Percentiles rank a stretch among this genome's conserved stretches.
These are phyloP conservation scores for Chalara sp. DNA, from an alignment of 2,329 filamentous ascomycete genomes.

Conservation along the genomic window DNA sequence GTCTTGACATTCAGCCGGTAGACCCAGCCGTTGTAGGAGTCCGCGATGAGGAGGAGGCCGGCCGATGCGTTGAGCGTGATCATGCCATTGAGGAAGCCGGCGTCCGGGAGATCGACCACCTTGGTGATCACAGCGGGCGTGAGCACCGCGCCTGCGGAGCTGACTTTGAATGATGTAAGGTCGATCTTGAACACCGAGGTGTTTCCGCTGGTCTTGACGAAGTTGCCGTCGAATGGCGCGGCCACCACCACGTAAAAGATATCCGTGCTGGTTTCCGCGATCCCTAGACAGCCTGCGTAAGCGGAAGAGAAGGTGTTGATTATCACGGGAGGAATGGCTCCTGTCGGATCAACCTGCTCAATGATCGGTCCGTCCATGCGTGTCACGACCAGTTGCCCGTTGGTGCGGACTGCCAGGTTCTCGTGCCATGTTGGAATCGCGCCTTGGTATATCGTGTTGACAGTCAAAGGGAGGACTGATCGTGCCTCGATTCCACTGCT, in stretches of 20 bases:
- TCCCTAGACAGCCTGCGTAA: conserved; percentile 26
- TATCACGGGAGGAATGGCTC: conserved; percentile 7
- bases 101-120: conserved; percentile 7
- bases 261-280: conserved; percentile 28
- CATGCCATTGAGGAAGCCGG: conserved; percentile 23
- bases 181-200: conserved; percentile 20
- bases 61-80: conserved; percentile 8
- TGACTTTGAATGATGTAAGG: conserved; percentile 14
- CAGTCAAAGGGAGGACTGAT: conserved; percentile 5
- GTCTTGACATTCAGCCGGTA: conserved; percentile 18
- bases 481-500: no score
- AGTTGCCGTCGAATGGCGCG: conserved; percentile 24
- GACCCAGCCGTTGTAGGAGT: conserved; percentile 17
- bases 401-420: conserved; percentile 31
- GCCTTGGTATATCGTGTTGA: conserved; percentile 6
- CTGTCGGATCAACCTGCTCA: conserved; percentile 27
- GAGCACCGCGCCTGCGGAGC: neutral
- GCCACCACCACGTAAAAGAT: conserved; percentile 21
- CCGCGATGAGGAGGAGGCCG: conserved; percentile 16
- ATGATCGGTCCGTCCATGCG: conserved; percentile 27
- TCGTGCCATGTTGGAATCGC: conserved; percentile 20
- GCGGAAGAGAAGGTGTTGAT: conserved; percentile 26
- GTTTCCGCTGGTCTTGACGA: conserved; percentile 15
- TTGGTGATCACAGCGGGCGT: conserved; percentile 4
- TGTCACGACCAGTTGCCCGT: conserved; percentile 30